phyloP scores from a whole-genome alignment of 2,329 filamentous ascomycete genomes.

The Zasmidium citrigriseum region DNA sequence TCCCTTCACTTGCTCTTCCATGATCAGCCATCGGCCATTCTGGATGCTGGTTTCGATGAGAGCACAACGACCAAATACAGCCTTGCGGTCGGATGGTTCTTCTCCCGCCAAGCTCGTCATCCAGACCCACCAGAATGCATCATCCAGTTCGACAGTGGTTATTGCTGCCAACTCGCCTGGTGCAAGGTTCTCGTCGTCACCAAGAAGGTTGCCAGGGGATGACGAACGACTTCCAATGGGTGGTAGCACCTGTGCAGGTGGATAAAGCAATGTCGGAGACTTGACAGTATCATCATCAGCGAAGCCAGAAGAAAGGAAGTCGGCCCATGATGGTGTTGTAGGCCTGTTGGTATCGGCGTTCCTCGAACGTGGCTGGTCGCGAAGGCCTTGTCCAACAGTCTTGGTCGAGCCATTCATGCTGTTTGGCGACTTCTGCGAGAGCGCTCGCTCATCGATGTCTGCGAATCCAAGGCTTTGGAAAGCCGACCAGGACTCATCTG shows the following conservation, averaged over 20 bases:
- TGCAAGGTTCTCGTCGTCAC: constrained; percentile 73
- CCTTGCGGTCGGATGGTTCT: constrained; percentile 81
- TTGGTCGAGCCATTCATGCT: constrained; percentile 24
- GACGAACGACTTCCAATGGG: constrained; percentile 57
- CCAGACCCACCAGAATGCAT: constrained; percentile 99
- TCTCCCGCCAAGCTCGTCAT: constrained; percentile 93
- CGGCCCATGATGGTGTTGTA: constrained; percentile 96
- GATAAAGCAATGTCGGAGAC: constrained; percentile 65
- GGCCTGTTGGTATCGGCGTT: constrained; percentile 72
- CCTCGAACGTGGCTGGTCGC: constrained; percentile 67
- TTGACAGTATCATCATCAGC: constrained; percentile 67
- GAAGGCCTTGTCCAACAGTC: constrained; percentile 52
- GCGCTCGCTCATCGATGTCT: constrained; percentile 56
- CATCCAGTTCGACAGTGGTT: constrained; percentile 79
- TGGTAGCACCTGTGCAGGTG: constrained; percentile 86
- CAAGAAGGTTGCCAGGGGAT: constrained; percentile 28
- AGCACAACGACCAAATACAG: constrained; percentile 90
- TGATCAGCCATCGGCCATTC: constrained; percentile 83
- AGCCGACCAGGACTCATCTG: constrained; percentile 89
- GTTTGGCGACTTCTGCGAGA: constrained; percentile 19
- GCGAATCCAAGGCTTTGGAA: constrained; percentile 95
- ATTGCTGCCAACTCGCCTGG: constrained; percentile 96
- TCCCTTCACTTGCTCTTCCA: constrained; percentile 95
- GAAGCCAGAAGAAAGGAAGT: constrained; percentile 94
- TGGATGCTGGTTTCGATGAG: constrained; percentile 84